Evolutionary conservation across 2,329 filamentous ascomycete genomes (phyloP).

Genomic region (Pyrenochaeta sp.): DNA sequence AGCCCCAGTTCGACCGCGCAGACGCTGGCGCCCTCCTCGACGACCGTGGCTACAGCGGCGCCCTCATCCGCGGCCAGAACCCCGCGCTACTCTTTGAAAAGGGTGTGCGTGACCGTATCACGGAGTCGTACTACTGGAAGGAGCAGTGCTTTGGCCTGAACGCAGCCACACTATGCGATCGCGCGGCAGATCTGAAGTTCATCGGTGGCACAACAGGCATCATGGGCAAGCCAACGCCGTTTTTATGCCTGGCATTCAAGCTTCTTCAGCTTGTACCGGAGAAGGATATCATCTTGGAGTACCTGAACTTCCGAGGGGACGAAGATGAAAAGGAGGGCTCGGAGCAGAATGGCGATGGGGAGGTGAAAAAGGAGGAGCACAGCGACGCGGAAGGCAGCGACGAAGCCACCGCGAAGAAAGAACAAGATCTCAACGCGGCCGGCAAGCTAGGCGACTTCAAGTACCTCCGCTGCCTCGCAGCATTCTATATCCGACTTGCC

Average conservation of each 20-base stretch:
- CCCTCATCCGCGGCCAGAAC: constrained; percentile 87
- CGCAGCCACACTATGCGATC: constrained; percentile 80
- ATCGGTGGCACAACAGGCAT: constrained; percentile 89
- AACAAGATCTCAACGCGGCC: constrained; percentile 37
- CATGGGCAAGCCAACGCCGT: constrained; percentile 86
- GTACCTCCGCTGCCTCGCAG: constrained; percentile 87
- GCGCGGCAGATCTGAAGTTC: constrained; percentile 83
- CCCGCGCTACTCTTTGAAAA: constrained; percentile 97
- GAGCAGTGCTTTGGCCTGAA: constrained; percentile 98
- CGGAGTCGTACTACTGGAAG: constrained; percentile 97
- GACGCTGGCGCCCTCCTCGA: constrained; percentile 83
- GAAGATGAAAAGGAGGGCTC: constrained; percentile 28
- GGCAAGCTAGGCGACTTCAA: constrained; percentile 61
- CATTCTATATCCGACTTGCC: constrained; percentile 92
- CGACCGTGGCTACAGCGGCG: constrained; percentile 81
- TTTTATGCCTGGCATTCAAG: constrained; percentile 94
- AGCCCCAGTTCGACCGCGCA: constrained; percentile 70
- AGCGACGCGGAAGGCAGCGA: constrained; percentile 12
- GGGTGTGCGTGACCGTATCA: constrained; percentile 92
- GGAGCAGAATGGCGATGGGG: constrained; percentile 10
- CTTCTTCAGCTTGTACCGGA: constrained; percentile 86
- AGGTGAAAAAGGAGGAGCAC: constrained; percentile 48
- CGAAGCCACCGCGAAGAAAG: constrained; percentile 9
- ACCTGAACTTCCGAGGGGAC: constrained; percentile 67
- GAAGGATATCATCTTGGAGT: constrained; percentile 80